A percentile compares a stretch with the other conserved stretches of the same genome.
phyloP scores from a whole-genome alignment of 352 stramenopile genomes.

The Phytophthora palmivora region DNA sequence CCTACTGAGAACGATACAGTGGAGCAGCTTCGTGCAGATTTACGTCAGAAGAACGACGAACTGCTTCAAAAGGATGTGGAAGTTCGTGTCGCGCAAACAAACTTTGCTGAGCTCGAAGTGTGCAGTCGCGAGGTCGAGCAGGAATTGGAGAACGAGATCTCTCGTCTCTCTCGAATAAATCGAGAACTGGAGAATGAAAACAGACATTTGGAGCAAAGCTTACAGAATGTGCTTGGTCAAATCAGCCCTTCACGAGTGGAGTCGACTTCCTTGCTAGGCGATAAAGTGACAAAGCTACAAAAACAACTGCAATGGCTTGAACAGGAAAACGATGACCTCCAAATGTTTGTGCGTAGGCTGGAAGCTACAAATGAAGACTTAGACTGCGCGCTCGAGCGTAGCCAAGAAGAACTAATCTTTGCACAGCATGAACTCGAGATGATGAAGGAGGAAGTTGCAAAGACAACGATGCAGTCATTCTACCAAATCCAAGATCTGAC shows the following conservation, averaged over 20 bases:
- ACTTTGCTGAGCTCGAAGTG: slow-evolving; percentile 28
- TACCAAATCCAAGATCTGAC: not conserved
- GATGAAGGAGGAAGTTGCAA: not conserved
- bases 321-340: slow-evolving; percentile 69
- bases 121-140: slow-evolving; percentile 45
- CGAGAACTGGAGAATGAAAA: slow-evolving; percentile 38
- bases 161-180: slow-evolving; percentile 21
- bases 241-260: not conserved
- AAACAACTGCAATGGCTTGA: slow-evolving; percentile 52
- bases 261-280: slow-evolving; percentile 32
- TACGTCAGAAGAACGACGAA: slow-evolving; percentile 4
- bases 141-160: slow-evolving; percentile 42
- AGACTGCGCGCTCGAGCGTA: slow-evolving; percentile 64
- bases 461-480: not conserved
- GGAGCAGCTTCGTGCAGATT: slow-evolving; percentile 1
- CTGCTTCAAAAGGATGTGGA: slow-evolving; percentile 12
- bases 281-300: slow-evolving; percentile 40
- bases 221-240: slow-evolving; percentile 1
- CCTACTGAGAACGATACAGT: too few species aligned
- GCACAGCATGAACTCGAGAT: slow-evolving; percentile 12
- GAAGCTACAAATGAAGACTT: slow-evolving; percentile 72
- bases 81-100: not conserved
- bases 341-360: slow-evolving; percentile 67
- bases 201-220: not conserved
- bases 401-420: slow-evolving; percentile 59